Evolutionary conservation across 2,329 filamentous ascomycete species (phyloP).

Genomic region (Fusarium sp.): DNA sequence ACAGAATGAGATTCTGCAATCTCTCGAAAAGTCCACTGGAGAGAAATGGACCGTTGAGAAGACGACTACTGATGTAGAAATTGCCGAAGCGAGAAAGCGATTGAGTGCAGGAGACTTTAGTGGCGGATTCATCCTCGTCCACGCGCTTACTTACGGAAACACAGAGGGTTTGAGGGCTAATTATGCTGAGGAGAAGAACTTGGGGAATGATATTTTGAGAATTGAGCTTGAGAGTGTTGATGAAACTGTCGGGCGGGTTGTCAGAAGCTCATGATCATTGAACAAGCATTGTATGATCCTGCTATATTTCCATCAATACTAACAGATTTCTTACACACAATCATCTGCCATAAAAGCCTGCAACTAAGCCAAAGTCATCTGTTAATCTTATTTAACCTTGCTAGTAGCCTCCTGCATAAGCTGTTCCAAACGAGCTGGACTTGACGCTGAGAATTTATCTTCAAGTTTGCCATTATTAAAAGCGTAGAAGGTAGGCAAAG

Average conservation of each 20-base stretch:
- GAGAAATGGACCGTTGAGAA: background rate
- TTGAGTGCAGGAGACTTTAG: background rate
- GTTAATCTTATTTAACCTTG: no score
- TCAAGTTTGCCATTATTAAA: no score
- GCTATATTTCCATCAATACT: accelerated
- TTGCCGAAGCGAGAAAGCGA: background rate
- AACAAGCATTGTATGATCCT: accelerated
- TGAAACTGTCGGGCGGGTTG: background rate
- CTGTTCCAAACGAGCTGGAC: accelerated
- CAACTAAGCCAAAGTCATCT: no score
- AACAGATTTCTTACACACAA: accelerated
- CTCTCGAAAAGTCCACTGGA: background rate
- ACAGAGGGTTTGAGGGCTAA: background rate
- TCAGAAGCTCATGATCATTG: background rate
- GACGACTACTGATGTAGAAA: background rate
- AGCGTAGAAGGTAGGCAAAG: no score
- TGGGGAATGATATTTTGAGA: background rate
- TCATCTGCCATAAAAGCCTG: no score
- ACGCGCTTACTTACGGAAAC: background rate
- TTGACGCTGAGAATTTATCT: accelerated
- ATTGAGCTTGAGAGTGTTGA: background rate
- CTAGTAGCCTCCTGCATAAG: no score
- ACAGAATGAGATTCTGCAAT: background rate
- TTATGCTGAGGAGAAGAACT: background rate
- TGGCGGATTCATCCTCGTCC: background rate